These are phyloP conservation scores for Ceratocystis cacaofunesta DNA, from an alignment of 2,329 filamentous ascomycete species.

Conservation along the genomic window DNA sequence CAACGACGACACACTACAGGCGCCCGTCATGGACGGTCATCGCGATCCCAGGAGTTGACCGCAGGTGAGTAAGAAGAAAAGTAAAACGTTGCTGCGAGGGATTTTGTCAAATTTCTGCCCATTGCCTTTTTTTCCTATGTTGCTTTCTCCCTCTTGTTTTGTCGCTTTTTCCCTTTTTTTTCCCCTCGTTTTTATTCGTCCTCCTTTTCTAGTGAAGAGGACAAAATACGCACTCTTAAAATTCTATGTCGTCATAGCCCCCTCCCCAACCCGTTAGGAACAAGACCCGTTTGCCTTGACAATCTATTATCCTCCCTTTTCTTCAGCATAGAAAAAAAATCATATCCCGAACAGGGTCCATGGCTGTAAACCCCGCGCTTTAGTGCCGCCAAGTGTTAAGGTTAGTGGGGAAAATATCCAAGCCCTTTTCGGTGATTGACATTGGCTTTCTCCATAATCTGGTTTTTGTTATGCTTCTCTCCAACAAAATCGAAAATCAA, in stretches of 20 bases:
- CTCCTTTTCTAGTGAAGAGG: not conserved
- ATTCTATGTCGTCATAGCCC: not conserved
- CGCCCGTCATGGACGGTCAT: slow-evolving; percentile 1
- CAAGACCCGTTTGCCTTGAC: not conserved
- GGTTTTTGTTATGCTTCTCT: not conserved
- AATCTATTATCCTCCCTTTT: not conserved
- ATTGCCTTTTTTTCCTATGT: not conserved
- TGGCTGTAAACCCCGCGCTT: slow-evolving; percentile 5
- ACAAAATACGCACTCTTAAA: not conserved
- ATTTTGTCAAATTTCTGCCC: not conserved
- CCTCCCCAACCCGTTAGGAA: not conserved
- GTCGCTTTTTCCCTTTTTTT: not conserved
- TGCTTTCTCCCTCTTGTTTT: not conserved
- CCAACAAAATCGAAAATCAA: not conserved
- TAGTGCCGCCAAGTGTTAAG: slow-evolving; percentile 4
- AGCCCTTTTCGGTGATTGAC: not conserved
- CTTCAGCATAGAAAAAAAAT: not conserved
- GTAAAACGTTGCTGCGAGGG: not conserved
- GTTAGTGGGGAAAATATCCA: not conserved
- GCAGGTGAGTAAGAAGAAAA: not conserved
- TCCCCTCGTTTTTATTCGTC: not conserved
- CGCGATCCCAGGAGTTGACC: not conserved
- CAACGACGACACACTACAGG: slow-evolving; percentile 3
- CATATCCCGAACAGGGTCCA: not conserved
- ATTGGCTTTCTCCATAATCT: no score